A percentile compares a stretch with the other conserved stretches of the same genome.
Evolutionary conservation across 495 filamentous ascomycete species (phyloP).

Genomic region (Staphylotrichum longicolle): DNA sequence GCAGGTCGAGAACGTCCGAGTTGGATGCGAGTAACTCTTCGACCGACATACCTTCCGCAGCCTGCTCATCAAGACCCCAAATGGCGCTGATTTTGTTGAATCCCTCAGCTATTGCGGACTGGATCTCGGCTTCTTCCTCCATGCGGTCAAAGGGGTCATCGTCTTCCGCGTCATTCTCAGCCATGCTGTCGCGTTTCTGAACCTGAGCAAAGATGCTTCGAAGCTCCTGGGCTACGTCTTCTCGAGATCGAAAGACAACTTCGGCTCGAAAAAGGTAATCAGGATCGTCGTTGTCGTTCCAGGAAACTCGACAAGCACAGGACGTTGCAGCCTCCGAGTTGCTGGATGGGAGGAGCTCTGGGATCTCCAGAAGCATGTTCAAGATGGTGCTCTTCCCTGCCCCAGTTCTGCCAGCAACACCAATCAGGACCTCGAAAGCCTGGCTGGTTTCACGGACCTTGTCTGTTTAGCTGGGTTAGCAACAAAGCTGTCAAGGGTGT

Average conservation of each 20-base stretch:
- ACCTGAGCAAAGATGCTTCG: constrained; percentile 13
- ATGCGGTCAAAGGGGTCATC: background rate
- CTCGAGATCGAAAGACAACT: constrained; percentile 18
- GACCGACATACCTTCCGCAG: constrained; percentile 28
- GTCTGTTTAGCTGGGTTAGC: background rate
- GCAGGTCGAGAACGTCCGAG: constrained; percentile 4
- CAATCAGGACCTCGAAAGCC: constrained; percentile 24
- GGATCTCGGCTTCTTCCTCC: background rate
- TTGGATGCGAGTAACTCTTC: constrained; percentile 14
- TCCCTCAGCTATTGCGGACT: background rate
- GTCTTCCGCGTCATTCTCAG: background rate
- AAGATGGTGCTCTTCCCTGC: constrained; percentile 28
- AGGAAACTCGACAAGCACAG: constrained; percentile 16
- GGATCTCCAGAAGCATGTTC: constrained; percentile 22
- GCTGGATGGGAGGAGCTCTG: constrained; percentile 27
- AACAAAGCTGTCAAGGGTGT: background rate
- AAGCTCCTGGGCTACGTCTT: constrained; percentile 21
- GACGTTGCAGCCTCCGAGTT: constrained; percentile 25
- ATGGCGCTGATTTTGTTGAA: constrained; percentile 6
- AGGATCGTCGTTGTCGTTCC: constrained; percentile 18
- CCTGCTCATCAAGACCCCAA: constrained; percentile 11
- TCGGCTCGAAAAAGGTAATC: constrained; percentile 20
- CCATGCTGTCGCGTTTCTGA: background rate
- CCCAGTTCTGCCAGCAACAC: constrained; percentile 28
- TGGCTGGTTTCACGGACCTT: background rate